Conservation (phyloP, 441 rosid genomes). For the Pelargonium australe region DNA sequence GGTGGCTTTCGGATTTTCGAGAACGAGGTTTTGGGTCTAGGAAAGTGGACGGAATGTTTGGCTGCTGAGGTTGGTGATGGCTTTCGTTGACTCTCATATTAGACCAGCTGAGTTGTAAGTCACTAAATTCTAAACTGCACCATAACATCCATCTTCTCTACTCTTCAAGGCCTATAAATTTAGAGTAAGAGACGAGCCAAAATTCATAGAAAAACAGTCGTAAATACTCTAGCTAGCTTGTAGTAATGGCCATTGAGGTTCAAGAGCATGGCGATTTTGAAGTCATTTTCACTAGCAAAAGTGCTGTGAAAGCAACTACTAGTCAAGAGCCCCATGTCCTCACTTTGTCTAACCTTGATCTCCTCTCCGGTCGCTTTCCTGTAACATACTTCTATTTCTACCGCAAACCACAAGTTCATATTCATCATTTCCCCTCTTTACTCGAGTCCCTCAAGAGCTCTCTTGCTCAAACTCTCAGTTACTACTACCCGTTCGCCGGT, state of each 20-base stretch:
- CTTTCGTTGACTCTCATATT: not conserved
- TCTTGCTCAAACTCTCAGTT: slow-evolving; percentile 44
- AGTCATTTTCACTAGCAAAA: slow-evolving; percentile 35
- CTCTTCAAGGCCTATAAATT: not conserved
- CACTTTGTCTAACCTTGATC: slow-evolving; percentile 71
- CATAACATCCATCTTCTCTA: not conserved
- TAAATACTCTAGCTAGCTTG: not conserved
- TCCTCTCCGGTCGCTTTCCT: slow-evolving; percentile 78
- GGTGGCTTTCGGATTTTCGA: too few species aligned
- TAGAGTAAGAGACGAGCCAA: not conserved
- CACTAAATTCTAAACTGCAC: not conserved
- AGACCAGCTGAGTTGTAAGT: not conserved
- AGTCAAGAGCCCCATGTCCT: slow-evolving; percentile 27
- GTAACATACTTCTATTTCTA: slow-evolving; percentile 75
- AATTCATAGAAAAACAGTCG: not conserved
- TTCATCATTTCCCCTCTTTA: slow-evolving; percentile 22
- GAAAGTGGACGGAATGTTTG: too few species aligned
- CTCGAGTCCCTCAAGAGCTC: slow-evolving; percentile 39
- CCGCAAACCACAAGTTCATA: slow-evolving; percentile 21
- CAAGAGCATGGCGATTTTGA: slow-evolving; percentile 24
- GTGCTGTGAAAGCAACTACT: slow-evolving; percentile 37
- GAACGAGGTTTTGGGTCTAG: too few species aligned
- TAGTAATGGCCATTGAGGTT: slow-evolving; percentile 17
- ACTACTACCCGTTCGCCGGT: slow-evolving; percentile 70
- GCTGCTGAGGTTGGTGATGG: too few species aligned